Evolutionary conservation across 2,329 filamentous ascomycete species (phyloP).

Genomic region (Fusarium beomiforme): DNA sequence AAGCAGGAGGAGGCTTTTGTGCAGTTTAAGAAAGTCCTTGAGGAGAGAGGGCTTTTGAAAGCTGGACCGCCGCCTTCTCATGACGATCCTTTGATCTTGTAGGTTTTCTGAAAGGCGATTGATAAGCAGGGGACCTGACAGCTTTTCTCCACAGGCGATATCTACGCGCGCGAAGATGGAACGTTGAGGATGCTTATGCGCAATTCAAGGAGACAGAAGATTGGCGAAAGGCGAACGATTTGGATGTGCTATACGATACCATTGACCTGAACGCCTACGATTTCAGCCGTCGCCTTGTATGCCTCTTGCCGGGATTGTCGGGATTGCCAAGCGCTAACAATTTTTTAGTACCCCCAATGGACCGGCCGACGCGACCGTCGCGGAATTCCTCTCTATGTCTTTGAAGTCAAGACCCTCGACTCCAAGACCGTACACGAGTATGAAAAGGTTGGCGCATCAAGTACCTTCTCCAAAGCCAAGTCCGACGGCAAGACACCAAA

Average conservation of each 20-base stretch:
- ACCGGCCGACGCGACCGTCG: conserved; percentile 89
- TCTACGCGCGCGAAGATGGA: conserved; percentile 84
- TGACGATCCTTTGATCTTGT: conserved; percentile 79
- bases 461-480: conserved; percentile 68
- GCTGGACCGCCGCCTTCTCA: conserved; percentile 68
- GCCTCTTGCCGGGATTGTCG: not conserved
- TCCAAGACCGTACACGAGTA: conserved; percentile 83
- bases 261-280: conserved; percentile 90
- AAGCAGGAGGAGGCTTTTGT: conserved; percentile 74
- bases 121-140: conserved; percentile 26
- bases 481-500: conserved; percentile 73
- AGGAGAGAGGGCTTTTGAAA: conserved; percentile 71
- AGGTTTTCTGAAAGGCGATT: conserved; percentile 45
- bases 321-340: conserved; percentile 2
- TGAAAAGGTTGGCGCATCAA: conserved; percentile 71
- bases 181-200: conserved; percentile 77
- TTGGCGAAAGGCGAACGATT: conserved; percentile 83
- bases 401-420: conserved; percentile 85
- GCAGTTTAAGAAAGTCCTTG: conserved; percentile 76
- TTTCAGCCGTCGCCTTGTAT: conserved; percentile 77
- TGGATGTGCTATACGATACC: conserved; percentile 83
- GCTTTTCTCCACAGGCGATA: conserved; percentile 71
- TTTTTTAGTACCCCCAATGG: conserved; percentile 88
- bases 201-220: conserved; percentile 92
- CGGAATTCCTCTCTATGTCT: conserved; percentile 92